Base-by-base conservation (phyloP, 768 basidiomycete genomes). In the Mycena alexandri region DNA sequence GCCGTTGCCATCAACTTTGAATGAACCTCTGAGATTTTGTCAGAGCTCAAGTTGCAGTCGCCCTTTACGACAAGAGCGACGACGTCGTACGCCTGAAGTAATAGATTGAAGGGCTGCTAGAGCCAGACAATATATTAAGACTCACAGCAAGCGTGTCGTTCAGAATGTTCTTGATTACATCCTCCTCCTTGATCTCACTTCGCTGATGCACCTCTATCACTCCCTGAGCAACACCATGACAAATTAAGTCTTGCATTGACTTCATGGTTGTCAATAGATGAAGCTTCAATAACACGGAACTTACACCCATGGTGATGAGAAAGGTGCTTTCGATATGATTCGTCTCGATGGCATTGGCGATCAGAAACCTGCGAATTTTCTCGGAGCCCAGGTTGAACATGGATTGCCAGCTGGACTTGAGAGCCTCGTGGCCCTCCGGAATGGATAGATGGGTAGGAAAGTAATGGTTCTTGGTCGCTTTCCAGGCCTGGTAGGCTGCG, bases 281-380 rank as follows among this genome's bases (percentile, higher is more conserved):
- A 36, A 47, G 14, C 8, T n/a, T 42, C 34, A 10, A 12, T 47
- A 25, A 5, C 50, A 55, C 59, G 36, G 29, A 72, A 50, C 73
- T 44, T 58, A 75, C 75, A 33, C 43, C 63, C 60, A 69, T 42
- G 10, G 71, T 74, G 29, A 76, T 47, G 36, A 70, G 46, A 59
- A 77, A 77, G 19, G 61, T 68, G 48, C 67, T 74, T 53, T 79
- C 76, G 16, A 77, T 61, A 42, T 75, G 75, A 59, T 77, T 77
- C 25, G 77, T 76, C 52, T 78, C 76, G 16, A 78, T 75, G 21
- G 74, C 73, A 14, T 75, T 63, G 24, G 65, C 72, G 46, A 43
- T 73, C 61, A 77, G 59, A 64, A 76, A 76, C 9, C 62, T 46
- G 25, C 50, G 43, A 47, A 65, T 64, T 43, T 72, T 65, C 33